Evolutionary conservation across 257 asterid species (phyloP), one percentile per base, ranked within the genome.

Genomic region (Salvia splendens): DNA sequence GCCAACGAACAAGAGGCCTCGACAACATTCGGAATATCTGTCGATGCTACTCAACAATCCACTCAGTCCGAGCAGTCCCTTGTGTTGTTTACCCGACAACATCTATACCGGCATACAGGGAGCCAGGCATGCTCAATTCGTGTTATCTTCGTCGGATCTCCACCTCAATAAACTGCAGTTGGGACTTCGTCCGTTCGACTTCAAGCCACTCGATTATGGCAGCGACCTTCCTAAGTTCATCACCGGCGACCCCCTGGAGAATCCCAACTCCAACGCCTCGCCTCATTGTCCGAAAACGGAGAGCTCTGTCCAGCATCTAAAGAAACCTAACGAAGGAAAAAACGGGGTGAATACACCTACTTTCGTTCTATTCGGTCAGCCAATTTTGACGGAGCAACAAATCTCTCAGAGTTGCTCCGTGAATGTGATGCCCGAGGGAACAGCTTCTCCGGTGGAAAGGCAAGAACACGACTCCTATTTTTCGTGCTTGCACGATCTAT

Each of bases 61-160:
- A 70, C 80, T 80, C 70, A 89, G 89, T 70, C 95, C 91, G 62
- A 87, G 83, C 87, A 85, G 95, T 73, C 91, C 88, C 65, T 77
- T 87, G 79, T 82, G 83, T 75, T 82, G 84, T 85, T 75, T 80
- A 58, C 80, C 83, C 9, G 87, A 84, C 87, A 83, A 74, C 80
- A 76, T 87, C 17, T 76, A 85, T 75, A 76, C 97, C 75, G 94
- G 94, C 87, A 81, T 87, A 85, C 97, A 90, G 97, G 97, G 97
- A 87, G 95, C 94, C 97, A 89, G 97, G 95, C 97, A 87, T 79
- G 78, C 86, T 78, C 88, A 82, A 51, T 79, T 68, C 40, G 73
- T 83, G 69, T 69, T 77, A 76, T 65, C 86, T 46, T 77, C 88
- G 17, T 36, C 81, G 6, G 85, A 86, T 79, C 80, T 75, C 75